Base-by-base conservation (phyloP, 108 stramenopile species). In the Pseudonitzschia delicatissima region DNA sequence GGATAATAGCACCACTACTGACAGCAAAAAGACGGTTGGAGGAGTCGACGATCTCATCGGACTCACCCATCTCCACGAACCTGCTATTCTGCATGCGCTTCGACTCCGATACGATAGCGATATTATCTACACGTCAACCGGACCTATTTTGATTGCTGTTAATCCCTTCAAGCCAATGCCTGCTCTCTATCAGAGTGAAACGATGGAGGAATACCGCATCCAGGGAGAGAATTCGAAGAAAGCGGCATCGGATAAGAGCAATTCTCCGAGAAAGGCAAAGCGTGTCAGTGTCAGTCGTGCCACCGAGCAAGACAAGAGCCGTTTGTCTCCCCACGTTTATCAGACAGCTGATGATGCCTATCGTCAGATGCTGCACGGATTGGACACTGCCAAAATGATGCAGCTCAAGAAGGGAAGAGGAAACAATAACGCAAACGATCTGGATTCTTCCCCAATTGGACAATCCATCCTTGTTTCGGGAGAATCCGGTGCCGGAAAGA, bases 401-500 rank as follows among this genome's bases (percentile, higher is more conserved):
- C 57, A 32, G 18, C n/a, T 55, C 29, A 55, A 57, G 42, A 39
- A 50, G n/a, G 40, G 7, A 45, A 17, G 29, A 28, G 28, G 49
- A 47, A 27, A 29, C 31, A 18, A 45, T 48, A 4, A 48, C 48
- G 45, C 66, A 57, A 36, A 69, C 27, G 44, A 63, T 29, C 18
- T 21, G 0, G 60, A 61, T 61, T 28, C 32, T 21, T 33, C 58
- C 29, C 89, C 82, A 8, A 67, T 82, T 29, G 85, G 96, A 52
- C 97, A 97, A 72, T 80, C 83, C 42, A 96, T 98, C 51, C 80
- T 98, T n/a, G 95, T 98, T 5, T 81, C 77, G 2, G 97, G 96
- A 44, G 97, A 98, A 75, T 83, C 80, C 57, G 97, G 98, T 8
- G 98, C 98, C 13, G 98, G 96, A 18, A 98, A 97, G 81, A 98